Evolutionary conservation across 495 filamentous ascomycete species (phyloP), one percentile per base, ranked within the genome.

Genomic region (Lindgomyces ingoldianus): DNA sequence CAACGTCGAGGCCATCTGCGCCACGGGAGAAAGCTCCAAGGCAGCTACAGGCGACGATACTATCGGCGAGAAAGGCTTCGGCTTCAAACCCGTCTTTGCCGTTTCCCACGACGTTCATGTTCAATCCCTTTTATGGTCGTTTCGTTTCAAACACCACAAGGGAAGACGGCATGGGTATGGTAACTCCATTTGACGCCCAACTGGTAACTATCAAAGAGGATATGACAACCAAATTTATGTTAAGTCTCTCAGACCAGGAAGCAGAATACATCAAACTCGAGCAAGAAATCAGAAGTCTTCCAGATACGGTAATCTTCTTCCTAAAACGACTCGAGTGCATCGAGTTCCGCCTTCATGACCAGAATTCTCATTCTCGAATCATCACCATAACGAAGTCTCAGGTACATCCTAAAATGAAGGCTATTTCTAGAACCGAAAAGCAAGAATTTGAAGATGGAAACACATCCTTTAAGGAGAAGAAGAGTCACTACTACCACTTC

Each of bases 1-100:
- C n/a, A 73, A 81, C 50, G 58, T 81, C 16, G 51, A 71, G 3
- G 79, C 78, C 19, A 73, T 81, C 18, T 77, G 76, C 58, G 60
- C 56, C 16, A 63, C 78, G 33, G 72, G 74, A 2, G 25, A 75
- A 19, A 80, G 79, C 61, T 74, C 76, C 19, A 83, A 83, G 60
- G 51, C 50, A 26, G 47, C 26, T 9, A 69, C 66, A 0, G 69
- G 61, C 6, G 70, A 74, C 49, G 76, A 76, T 1, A 79, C 80
- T 57, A 79, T 81, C 69, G 80, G 81, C 4, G 78, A 79, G 54
- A 83, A 83, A 54, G 79, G 79, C 0, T 80, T 83, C 22, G 81
- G 81, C 0, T 83, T 84, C 70, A 83, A 83, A 58, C 80, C 80
- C 0, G 77, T 83, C 0, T 84, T 84, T 60, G 80, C 73, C 42